Evolutionary conservation across 2,329 filamentous ascomycete genomes (phyloP).

Genomic region (Penicillium sp.): DNA sequence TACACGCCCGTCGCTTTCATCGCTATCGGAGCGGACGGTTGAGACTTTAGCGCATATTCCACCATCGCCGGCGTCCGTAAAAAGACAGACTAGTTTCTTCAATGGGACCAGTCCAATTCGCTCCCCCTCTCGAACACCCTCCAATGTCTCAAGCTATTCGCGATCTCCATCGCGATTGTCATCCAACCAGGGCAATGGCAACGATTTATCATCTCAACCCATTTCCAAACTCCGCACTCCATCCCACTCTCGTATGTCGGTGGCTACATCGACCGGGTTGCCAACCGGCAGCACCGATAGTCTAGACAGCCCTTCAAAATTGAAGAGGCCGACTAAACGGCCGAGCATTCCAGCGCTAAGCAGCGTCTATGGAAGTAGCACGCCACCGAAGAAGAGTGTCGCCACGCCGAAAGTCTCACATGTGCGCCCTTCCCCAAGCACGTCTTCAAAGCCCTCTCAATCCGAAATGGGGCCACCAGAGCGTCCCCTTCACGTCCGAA

Average conservation of each 20-base stretch:
- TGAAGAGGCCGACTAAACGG: conserved; percentile 24
- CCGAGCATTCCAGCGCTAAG: conserved; percentile 18
- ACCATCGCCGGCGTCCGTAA: conserved; percentile 69
- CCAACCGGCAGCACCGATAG: conserved; percentile 16
- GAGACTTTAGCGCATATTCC: conserved; percentile 79
- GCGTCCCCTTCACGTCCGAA: conserved; percentile 41
- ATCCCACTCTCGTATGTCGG: conserved; percentile 33
- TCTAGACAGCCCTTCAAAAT: conserved; percentile 27
- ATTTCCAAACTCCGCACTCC: conserved; percentile 35
- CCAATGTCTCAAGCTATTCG: conserved; percentile 55
- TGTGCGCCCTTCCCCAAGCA: conserved; percentile 54
- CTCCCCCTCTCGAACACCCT: conserved; percentile 62
- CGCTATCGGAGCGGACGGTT: conserved; percentile 76
- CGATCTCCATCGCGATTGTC: conserved; percentile 44
- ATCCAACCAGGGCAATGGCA: conserved; percentile 55
- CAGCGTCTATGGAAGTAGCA: conserved; percentile 13
- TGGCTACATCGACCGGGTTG: conserved; percentile 22
- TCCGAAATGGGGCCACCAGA: conserved; percentile 28
- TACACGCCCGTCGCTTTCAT: conserved; percentile 50
- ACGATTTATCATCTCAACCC: conserved; percentile 47
- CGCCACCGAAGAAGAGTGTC: conserved; percentile 35
- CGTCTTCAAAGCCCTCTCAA: conserved; percentile 56
- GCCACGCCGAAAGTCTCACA: conserved; percentile 51
- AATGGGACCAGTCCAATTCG: conserved; percentile 61
- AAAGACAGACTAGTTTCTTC: conserved; percentile 71